Conservation (phyloP, 805 yeast species). For the Yamadazyma takamatsuzukensis region DNA sequence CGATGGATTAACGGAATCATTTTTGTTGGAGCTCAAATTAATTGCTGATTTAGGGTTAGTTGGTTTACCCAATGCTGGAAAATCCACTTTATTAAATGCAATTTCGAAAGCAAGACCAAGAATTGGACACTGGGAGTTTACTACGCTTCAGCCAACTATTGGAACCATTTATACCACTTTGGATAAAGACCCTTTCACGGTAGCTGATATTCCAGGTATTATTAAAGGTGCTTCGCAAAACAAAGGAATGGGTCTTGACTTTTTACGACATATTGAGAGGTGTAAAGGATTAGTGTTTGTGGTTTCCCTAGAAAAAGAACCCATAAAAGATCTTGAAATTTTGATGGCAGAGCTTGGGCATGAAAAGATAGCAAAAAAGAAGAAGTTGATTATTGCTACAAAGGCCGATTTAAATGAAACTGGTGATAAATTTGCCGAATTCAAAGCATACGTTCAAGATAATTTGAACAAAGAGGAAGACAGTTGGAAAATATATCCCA, state of each 20-base stretch:
- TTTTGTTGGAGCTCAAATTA: constrained; percentile 79
- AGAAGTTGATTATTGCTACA: constrained; percentile 79
- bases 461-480: constrained; percentile 10
- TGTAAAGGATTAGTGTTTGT: constrained; percentile 89
- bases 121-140: constrained; percentile 96
- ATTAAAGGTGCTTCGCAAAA: constrained; percentile 82
- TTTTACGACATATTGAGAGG: constrained; percentile 87
- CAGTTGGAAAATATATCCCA: constrained; percentile 73
- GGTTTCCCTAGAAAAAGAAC: constrained; percentile 67
- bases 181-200: constrained; percentile 72
- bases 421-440: constrained; percentile 40
- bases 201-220: constrained; percentile 97
- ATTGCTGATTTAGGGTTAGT: constrained; percentile 93
- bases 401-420: constrained; percentile 78
- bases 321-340: constrained; percentile 59
- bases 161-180: constrained; percentile 77
- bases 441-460: constrained; percentile 43
- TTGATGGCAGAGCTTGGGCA: constrained; percentile 71
- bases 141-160: constrained; percentile 86
- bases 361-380: constrained; percentile 55
- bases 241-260: constrained; percentile 91
- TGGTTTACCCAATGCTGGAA: constrained; percentile 96
- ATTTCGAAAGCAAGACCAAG: constrained; percentile 87
- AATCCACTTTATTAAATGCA: constrained; percentile 81
- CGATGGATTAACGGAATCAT: constrained; percentile 57